These are phyloP conservation scores for Sugiyamaella smithiae DNA, from an alignment of 805 yeast species.

Conservation along the genomic window DNA sequence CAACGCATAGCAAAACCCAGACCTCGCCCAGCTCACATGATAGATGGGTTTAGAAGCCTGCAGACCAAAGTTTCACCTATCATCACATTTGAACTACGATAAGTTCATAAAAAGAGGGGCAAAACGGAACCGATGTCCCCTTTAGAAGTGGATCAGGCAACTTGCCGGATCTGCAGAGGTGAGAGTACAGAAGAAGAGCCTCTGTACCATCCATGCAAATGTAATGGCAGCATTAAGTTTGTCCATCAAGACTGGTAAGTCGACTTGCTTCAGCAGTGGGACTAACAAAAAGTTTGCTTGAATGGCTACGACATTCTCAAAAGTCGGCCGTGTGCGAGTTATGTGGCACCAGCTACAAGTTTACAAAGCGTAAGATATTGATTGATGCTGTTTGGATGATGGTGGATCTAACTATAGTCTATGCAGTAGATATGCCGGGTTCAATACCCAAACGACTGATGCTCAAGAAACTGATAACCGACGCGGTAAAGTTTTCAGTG, in stretches of 20 bases:
- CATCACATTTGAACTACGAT: not conserved
- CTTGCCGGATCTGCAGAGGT: constrained; percentile 92
- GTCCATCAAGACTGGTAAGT: constrained; percentile 82
- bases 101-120: not conserved
- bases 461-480: constrained; percentile 37
- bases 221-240: constrained; percentile 89
- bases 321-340: constrained; percentile 77
- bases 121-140: not conserved
- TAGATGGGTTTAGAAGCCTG: no score
- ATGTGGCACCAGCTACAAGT: constrained; percentile 72
- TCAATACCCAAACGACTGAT: constrained; percentile 55
- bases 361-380: constrained; percentile 43
- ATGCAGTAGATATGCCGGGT: constrained; percentile 62
- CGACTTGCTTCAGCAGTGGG: not conserved
- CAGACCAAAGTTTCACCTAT: not conserved
- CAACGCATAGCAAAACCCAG: not conserved
- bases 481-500: constrained; percentile 16
- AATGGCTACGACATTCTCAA: constrained; percentile 76
- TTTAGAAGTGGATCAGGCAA: constrained; percentile 38
- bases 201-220: constrained; percentile 85
- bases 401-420: constrained; percentile 34
- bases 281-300: constrained; percentile 44
- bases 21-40: constrained; percentile 8
- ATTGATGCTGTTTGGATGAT: no score
- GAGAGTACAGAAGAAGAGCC: constrained; percentile 81